phyloP scores from a whole-genome alignment of 306 rosid species.

The Casuarina cunninghamiana region DNA sequence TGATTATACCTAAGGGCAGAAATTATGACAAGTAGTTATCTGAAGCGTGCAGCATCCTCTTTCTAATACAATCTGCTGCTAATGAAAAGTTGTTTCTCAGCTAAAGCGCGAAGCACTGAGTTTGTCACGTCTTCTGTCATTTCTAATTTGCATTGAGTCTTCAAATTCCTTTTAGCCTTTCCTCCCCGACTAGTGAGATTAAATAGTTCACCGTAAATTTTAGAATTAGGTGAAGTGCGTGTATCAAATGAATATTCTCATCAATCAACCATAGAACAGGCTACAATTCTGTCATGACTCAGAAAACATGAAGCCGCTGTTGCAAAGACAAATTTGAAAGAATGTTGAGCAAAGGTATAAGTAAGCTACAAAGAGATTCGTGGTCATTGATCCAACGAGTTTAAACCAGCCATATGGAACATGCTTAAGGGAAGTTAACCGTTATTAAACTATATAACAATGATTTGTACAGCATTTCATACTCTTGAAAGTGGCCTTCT shows the following conservation, averaged over 20 bases:
- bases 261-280: background rate
- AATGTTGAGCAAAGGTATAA: background rate
- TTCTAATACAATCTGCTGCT: background rate
- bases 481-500: background rate
- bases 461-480: background rate
- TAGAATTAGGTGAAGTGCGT: background rate
- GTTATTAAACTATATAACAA: background rate
- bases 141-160: slow-evolving; percentile 13
- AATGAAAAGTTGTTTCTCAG: background rate
- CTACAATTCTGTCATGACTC: background rate
- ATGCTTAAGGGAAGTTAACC: background rate
- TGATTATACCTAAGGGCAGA: background rate
- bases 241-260: background rate
- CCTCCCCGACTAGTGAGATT: background rate
- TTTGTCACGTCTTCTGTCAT: slow-evolving; percentile 3
- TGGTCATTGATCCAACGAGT: background rate
- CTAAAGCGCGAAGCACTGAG: background rate
- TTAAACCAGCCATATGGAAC: slow-evolving; percentile 8
- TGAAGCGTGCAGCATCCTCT: slow-evolving; percentile 4
- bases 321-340: background rate
- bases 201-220: background rate
- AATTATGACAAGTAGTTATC: background rate
- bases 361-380: background rate
- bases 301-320: background rate
- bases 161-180: background rate